Evolutionary conservation across 352 stramenopile genomes (phyloP).

Genomic region (Phytophthora tentaculata): DNA sequence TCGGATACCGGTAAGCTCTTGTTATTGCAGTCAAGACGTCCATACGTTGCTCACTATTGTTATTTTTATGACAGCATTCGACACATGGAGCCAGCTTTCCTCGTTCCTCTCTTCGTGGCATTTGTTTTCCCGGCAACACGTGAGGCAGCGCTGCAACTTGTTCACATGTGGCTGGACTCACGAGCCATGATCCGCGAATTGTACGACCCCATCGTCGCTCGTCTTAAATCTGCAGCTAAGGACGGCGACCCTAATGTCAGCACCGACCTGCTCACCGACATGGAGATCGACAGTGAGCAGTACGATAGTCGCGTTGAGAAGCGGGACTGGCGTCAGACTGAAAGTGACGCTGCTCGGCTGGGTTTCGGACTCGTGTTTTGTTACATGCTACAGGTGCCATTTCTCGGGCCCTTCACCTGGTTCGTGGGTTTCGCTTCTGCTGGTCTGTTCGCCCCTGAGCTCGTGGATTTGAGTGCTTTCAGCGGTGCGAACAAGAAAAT

Average conservation of each 20-base stretch:
- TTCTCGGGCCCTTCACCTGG: constrained; percentile 72
- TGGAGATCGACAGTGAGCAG: constrained; percentile 39
- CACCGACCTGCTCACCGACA: constrained; percentile 41
- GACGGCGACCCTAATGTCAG: constrained; percentile 33
- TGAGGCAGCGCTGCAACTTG: constrained; percentile 46
- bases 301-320: constrained; percentile 32
- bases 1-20: constrained; percentile 60
- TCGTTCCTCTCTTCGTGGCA: constrained; percentile 60
- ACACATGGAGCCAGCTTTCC: constrained; percentile 70
- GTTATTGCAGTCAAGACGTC: neutral
- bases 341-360: constrained; percentile 71
- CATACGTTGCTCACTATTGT: neutral
- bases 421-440: constrained; percentile 72
- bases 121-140: constrained; percentile 58
- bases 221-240: constrained; percentile 58
- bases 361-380: constrained; percentile 72
- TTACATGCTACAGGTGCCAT: constrained; percentile 63
- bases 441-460: constrained; percentile 64
- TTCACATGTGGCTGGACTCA: constrained; percentile 73
- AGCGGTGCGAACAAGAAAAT: constrained; percentile 43
- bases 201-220: constrained; percentile 71
- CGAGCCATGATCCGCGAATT: constrained; percentile 72
- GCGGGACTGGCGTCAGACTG: constrained; percentile 58
- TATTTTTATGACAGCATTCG: constrained; percentile 44
- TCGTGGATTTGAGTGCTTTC: constrained; percentile 87